These are phyloP conservation scores for Psilocybe mexicana DNA, from an alignment of 1,284 basidiomycete species.

Conservation along the genomic window DNA sequence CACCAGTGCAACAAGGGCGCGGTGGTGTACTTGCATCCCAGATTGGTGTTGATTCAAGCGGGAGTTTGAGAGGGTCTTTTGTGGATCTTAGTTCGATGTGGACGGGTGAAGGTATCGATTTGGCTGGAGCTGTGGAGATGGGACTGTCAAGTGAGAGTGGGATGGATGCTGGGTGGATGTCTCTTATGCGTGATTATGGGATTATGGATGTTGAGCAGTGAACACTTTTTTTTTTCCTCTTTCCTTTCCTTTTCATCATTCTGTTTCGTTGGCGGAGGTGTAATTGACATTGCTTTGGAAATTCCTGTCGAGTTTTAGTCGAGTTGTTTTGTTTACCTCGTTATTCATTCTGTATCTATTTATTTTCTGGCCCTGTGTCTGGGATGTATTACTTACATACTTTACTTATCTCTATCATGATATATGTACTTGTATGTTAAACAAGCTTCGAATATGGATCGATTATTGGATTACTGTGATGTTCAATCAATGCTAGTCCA, in stretches of 20 bases:
- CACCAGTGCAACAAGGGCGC: not conserved
- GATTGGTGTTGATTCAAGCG: not conserved
- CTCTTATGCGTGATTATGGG: slow-evolving; percentile 46
- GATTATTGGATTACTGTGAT: too few species aligned
- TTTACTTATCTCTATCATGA: too few species aligned
- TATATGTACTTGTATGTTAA: too few species aligned
- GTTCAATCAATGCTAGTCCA: too few species aligned
- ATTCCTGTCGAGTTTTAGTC: too few species aligned
- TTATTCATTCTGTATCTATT: too few species aligned
- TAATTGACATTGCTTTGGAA: too few species aligned
- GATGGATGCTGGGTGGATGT: slow-evolving; percentile 45
- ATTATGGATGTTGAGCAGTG: slow-evolving; percentile 33
- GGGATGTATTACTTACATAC: too few species aligned
- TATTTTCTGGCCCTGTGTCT: too few species aligned
- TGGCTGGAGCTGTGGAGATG: slow-evolving; percentile 24
- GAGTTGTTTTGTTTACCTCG: too few species aligned
- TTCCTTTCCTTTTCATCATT: not conserved
- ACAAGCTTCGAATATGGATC: too few species aligned
- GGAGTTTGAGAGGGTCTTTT: not conserved
- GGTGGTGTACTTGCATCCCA: not conserved
- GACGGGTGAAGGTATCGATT: not conserved
- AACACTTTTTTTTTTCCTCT: not conserved
- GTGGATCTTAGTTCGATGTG: not conserved
- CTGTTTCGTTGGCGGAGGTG: too few species aligned
- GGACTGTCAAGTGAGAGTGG: slow-evolving; percentile 41